phyloP scores from a whole-genome alignment of 2,329 filamentous ascomycete species.

The Epichloe bromicola region DNA sequence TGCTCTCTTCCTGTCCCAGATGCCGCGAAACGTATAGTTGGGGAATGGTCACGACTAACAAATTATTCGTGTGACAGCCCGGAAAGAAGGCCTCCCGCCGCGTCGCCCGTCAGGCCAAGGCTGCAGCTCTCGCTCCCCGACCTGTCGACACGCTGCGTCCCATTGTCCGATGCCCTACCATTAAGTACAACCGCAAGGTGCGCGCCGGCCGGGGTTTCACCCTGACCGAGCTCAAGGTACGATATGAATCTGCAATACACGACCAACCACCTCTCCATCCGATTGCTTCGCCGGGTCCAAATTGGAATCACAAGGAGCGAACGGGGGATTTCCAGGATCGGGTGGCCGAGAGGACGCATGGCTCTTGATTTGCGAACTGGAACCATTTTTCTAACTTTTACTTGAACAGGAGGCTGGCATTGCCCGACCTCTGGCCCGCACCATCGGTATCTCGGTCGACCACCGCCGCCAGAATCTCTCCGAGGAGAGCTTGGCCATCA shows the following conservation, averaged over 20 bases:
- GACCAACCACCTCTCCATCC: not conserved
- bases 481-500: conserved; percentile 86
- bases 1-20: not conserved
- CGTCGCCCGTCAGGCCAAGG: conserved; percentile 85
- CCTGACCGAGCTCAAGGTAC: conserved; percentile 94
- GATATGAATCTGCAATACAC: conserved; percentile 7
- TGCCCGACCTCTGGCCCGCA: conserved; percentile 83
- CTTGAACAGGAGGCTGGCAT: conserved; percentile 73
- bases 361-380: not conserved
- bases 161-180: conserved; percentile 89
- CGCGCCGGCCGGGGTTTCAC: conserved; percentile 96
- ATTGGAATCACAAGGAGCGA: not conserved
- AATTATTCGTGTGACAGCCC: conserved; percentile 42
- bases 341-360: not conserved
- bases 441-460: conserved; percentile 96
- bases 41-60: not conserved
- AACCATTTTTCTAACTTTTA: conserved; percentile 21
- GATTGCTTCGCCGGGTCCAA: not conserved
- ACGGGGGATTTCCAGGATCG: not conserved
- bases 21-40: not conserved
- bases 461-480: conserved; percentile 92
- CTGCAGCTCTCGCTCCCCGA: conserved; percentile 85
- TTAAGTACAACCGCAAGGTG: conserved; percentile 99
- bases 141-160: conserved; percentile 95
- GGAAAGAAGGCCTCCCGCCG: conserved; percentile 92